phyloP scores from a whole-genome alignment of 805 yeast species.

The Saccharomycopsis fermentans region DNA sequence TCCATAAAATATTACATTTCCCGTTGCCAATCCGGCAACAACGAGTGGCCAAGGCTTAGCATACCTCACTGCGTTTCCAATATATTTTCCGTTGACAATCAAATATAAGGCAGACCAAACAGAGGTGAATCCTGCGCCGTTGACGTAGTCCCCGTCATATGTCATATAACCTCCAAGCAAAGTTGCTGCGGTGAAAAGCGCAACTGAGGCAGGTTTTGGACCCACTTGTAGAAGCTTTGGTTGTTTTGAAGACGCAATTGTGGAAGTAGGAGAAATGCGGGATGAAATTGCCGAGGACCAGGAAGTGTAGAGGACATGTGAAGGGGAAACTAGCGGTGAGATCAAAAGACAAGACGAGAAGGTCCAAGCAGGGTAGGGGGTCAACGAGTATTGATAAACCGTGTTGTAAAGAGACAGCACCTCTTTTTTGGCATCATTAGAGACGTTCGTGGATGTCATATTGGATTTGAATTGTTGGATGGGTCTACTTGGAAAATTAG shows the following conservation, averaged over 20 bases:
- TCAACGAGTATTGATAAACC: slow-evolving; percentile 25
- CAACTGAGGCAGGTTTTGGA: slow-evolving; percentile 36
- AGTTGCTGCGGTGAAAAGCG: slow-evolving; percentile 51
- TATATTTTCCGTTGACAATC: slow-evolving; percentile 56
- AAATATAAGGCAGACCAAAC: slow-evolving; percentile 78
- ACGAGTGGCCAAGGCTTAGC: slow-evolving; percentile 56
- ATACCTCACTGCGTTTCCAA: slow-evolving; percentile 41
- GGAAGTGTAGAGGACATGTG: slow-evolving; percentile 28
- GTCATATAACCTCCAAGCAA: slow-evolving; percentile 67
- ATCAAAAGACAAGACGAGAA: slow-evolving; percentile 30
- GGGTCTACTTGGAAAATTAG: too few relatives aligned
- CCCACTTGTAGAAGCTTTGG: slow-evolving; percentile 18
- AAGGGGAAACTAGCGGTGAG: slow-evolving; percentile 27
- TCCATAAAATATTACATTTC: slow-evolving; percentile 61
- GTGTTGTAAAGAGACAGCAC: slow-evolving; percentile 1
- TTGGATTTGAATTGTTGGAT: background rate
- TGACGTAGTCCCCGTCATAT: slow-evolving; percentile 61
- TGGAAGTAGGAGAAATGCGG: slow-evolving; percentile 51
- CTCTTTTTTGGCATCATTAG: background rate
- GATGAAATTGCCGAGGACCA: slow-evolving; percentile 30
- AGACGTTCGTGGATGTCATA: background rate
- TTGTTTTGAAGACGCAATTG: slow-evolving; percentile 21
- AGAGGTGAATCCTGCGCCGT: slow-evolving; percentile 70
- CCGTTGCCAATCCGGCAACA: slow-evolving; percentile 46
- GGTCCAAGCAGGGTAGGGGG: slow-evolving; percentile 40